Percentiles rank a stretch among this genome's conserved stretches.
Evolutionary conservation across 2,329 filamentous ascomycete genomes (phyloP).

Genomic region (Sporothrix curviconia): DNA sequence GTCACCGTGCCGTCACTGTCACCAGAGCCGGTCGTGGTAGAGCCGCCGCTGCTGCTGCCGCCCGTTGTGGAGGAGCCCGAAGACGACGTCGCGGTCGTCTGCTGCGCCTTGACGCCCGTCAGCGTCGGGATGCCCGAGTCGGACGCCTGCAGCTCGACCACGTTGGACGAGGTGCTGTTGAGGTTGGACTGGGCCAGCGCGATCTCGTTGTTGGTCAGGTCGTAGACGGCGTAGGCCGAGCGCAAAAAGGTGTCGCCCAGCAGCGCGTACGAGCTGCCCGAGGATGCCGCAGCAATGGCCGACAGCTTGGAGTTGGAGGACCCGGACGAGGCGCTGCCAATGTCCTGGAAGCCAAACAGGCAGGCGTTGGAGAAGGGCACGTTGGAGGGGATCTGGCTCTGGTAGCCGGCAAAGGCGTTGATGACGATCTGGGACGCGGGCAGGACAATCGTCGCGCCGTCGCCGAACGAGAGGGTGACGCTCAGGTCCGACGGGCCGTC

Average conservation of each 20-base stretch:
- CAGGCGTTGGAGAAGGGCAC: constrained; percentile 39
- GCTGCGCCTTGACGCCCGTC: constrained; percentile 37
- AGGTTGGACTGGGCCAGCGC: constrained; percentile 48
- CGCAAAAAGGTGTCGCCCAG: constrained; percentile 44
- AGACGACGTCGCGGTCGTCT: constrained; percentile 16
- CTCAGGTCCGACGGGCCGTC: constrained; percentile 24
- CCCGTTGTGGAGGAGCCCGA: neutral
- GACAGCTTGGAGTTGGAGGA: neutral
- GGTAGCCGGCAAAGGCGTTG: constrained; percentile 26
- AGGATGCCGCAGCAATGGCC: neutral
- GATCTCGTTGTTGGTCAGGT: constrained; percentile 44
- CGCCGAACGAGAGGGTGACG: constrained; percentile 29
- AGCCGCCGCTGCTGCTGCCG: neutral
- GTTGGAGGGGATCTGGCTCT: constrained; percentile 23
- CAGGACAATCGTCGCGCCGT: constrained; percentile 22
- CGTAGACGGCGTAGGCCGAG: constrained; percentile 49
- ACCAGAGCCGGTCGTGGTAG: constrained; percentile 1
- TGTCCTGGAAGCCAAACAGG: constrained; percentile 48
- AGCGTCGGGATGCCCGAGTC: constrained; percentile 36
- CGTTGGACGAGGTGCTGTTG: constrained; percentile 36
- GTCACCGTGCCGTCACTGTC: constrained; percentile 14
- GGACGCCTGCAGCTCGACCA: constrained; percentile 40
- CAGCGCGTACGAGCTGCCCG: constrained; percentile 24
- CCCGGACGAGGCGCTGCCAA: constrained; percentile 20
- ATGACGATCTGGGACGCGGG: constrained; percentile 35